These are phyloP conservation scores for Pythium sukuiense DNA, from an alignment of 352 stramenopile genomes.

Conservation along the genomic window DNA sequence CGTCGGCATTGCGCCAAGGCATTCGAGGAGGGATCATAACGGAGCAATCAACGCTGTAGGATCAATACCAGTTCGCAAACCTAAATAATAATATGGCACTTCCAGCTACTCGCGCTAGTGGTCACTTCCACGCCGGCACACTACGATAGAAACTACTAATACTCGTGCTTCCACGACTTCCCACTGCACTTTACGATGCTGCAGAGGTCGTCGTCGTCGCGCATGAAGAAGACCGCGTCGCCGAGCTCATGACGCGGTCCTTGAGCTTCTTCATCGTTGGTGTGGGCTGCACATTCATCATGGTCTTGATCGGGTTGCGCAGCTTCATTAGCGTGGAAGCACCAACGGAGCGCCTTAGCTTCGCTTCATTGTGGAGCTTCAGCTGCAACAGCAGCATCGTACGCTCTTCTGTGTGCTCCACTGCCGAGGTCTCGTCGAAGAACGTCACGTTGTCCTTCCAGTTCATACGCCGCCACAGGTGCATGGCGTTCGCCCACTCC, in stretches of 20 bases:
- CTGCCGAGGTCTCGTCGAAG: constrained; percentile 55
- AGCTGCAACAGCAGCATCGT: constrained; percentile 55
- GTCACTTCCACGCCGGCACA: not conserved
- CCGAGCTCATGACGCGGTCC: constrained; percentile 30
- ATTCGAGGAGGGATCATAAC: constrained; percentile 5
- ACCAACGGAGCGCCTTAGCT: constrained; percentile 35
- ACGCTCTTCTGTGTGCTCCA: constrained; percentile 61
- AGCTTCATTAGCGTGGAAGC: constrained; percentile 41
- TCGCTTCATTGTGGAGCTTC: constrained; percentile 55
- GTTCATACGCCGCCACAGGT: constrained; percentile 85
- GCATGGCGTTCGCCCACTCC: constrained; percentile 82
- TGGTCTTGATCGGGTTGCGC: constrained; percentile 55
- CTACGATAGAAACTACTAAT: constrained; percentile 3
- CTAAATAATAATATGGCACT: constrained; percentile 14
- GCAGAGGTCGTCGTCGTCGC: constrained; percentile 34
- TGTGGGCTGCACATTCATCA: constrained; percentile 58
- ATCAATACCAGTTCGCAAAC: not conserved
- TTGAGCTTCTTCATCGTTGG: constrained; percentile 72
- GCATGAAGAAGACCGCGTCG: constrained; percentile 23
- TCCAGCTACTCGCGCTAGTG: not conserved
- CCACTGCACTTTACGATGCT: constrained; percentile 5
- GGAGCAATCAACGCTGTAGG: not conserved
- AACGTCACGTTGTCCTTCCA: constrained; percentile 89
- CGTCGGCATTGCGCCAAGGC: constrained; percentile 25
- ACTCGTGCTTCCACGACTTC: not conserved